Conservation (phyloP, 2,329 filamentous ascomycete species). For the Ophiocordyceps robertsii region DNA sequence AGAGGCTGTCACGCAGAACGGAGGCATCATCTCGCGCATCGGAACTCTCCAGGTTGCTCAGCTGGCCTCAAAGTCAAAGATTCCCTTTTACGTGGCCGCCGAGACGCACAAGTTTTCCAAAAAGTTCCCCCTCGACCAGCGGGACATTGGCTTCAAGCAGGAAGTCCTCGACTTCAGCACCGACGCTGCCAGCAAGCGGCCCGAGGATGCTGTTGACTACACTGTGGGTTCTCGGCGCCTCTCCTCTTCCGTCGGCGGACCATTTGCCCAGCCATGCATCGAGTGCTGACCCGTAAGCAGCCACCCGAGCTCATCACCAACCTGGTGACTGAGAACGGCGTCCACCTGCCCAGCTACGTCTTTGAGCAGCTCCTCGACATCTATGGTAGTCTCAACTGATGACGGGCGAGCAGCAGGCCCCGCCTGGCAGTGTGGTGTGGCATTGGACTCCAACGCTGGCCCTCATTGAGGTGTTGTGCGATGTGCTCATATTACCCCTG, state of each 20-base stretch:
- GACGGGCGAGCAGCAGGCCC: constrained; percentile 3
- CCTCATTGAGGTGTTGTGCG: no score
- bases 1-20: constrained; percentile 89
- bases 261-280: background rate
- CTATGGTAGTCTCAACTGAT: constrained; percentile 28
- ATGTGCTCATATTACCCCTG: no score
- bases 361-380: constrained; percentile 59
- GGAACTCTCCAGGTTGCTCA: constrained; percentile 78
- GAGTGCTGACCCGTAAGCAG: constrained; percentile 22
- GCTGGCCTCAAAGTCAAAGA: constrained; percentile 54
- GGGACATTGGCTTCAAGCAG: constrained; percentile 68
- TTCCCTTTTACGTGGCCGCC: constrained; percentile 79
- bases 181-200: constrained; percentile 28
- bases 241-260: background rate
- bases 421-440: no score
- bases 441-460: no score
- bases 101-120: constrained; percentile 97
- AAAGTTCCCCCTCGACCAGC: constrained; percentile 70
- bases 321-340: constrained; percentile 63
- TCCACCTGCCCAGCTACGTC: constrained; percentile 56
- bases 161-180: constrained; percentile 61
- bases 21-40: constrained; percentile 79
- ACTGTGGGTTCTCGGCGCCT: constrained; percentile 34
- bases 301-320: constrained; percentile 57
- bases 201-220: constrained; percentile 52